Percentiles rank a stretch among this genome's conserved stretches.
Evolutionary conservation across 257 asterid genomes (phyloP).

Genomic region (Craterostigma plantagineum): DNA sequence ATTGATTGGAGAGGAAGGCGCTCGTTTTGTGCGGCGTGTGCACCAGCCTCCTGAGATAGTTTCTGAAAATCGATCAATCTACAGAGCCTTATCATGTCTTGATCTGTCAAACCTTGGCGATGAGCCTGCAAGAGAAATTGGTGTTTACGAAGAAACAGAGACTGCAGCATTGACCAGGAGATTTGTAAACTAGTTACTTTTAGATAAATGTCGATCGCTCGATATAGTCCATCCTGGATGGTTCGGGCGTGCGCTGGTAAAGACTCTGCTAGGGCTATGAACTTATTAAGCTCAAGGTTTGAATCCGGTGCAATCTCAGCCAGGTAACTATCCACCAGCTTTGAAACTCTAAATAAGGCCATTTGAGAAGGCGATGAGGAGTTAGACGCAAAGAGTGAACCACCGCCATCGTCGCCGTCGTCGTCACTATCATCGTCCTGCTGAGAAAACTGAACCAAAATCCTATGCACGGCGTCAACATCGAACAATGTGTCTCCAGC

Average conservation of each 20-base stretch:
- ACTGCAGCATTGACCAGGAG: neutral
- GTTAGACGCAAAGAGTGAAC: constrained; percentile 47
- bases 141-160: neutral
- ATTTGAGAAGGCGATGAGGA: constrained; percentile 65
- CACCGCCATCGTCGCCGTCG: constrained; percentile 52
- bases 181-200: constrained; percentile 31
- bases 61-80: constrained; percentile 71
- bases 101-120: constrained; percentile 18
- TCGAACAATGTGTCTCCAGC: constrained; percentile 77
- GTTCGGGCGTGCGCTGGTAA: constrained; percentile 77
- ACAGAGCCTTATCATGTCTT: constrained; percentile 58
- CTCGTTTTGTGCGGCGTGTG: constrained; percentile 96
- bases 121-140: neutral
- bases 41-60: constrained; percentile 75
- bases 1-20: constrained; percentile 91
- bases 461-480: constrained; percentile 68
- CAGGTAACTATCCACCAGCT: constrained; percentile 62
- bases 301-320: constrained; percentile 91
- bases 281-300: constrained; percentile 71
- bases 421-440: constrained; percentile 89
- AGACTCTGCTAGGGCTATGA: constrained; percentile 61
- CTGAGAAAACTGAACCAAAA: constrained; percentile 69
- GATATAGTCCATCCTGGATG: constrained; percentile 61
- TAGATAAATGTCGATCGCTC: constrained; percentile 81
- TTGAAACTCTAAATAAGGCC: constrained; percentile 68